Evolutionary conservation across 768 basidiomycete genomes (phyloP), one percentile per base, ranked within the genome.

Genomic region (Zangia roseola): DNA sequence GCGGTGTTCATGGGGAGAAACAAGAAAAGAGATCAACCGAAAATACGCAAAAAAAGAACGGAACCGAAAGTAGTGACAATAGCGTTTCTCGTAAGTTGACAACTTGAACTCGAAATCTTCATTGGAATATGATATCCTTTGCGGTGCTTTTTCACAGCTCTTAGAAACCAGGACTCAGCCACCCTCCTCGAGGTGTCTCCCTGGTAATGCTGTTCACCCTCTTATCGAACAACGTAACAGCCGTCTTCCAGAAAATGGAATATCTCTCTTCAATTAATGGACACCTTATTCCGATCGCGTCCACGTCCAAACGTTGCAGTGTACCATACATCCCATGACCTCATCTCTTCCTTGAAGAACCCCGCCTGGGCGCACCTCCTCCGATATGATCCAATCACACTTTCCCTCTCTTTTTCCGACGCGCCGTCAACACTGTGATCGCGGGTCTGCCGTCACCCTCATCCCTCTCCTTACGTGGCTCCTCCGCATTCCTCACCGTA

Each of bases 351-450:
- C n/a, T n/a, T n/a, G n/a, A n/a, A n/a, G n/a, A n/a, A n/a, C n/a
- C n/a, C n/a, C n/a, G n/a, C n/a, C n/a, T n/a, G n/a, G n/a, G n/a
- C n/a, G n/a, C n/a, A n/a, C n/a, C n/a, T n/a, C n/a, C n/a, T n/a
- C n/a, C n/a, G n/a, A n/a, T n/a, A n/a, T n/a, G n/a, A n/a, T n/a
- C n/a, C n/a, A n/a, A 9, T 38, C 36, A n/a, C 13, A 21, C 20
- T 44, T 66, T 67, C 7, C 51, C 54, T 47, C 71, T 65, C 67
- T 75, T 80, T 67, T 76, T 78, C 68, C 78, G 81, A 55, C 88
- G 76, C 53, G 74, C 86, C 35, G 80, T 71, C 49, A 90, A 63
- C 52, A 86, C 76, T 12, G 75, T 84, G 54, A 89, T 77, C 43
- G 62, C 55, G 34, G 30, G 12, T 23, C 23, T 37, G 43, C 59